These are phyloP conservation scores for Xylaria digitata DNA, from an alignment of 2,329 filamentous ascomycete genomes.

Conservation along the genomic window DNA sequence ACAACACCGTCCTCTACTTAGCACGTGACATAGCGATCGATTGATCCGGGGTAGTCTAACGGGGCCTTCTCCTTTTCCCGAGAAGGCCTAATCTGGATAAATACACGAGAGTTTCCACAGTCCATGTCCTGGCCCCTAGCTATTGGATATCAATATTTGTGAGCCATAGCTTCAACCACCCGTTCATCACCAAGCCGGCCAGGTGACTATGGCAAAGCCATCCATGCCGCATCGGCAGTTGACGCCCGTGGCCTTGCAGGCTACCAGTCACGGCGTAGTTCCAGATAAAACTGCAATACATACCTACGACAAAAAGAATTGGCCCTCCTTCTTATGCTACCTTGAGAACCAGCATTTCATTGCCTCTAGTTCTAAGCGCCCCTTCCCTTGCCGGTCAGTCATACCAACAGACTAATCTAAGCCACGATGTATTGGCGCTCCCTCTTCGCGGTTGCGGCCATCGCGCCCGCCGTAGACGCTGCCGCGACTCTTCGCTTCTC, in stretches of 20 bases:
- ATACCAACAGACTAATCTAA: neutral
- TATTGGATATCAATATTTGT: constrained; percentile 25
- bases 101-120: constrained; percentile 34
- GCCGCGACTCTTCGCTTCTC: constrained; percentile 48
- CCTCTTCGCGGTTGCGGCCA: constrained; percentile 42
- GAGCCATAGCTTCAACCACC: neutral
- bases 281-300: constrained; percentile 29
- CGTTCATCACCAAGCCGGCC: constrained; percentile 20
- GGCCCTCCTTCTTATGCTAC: neutral
- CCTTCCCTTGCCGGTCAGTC: constrained; percentile 21
- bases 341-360: neutral
- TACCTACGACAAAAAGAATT: constrained; percentile 11
- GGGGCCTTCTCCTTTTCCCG: constrained; percentile 32
- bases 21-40: constrained; percentile 26
- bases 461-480: constrained; percentile 41
- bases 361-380: neutral
- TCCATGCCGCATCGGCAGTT: constrained; percentile 35
- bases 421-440: constrained; percentile 44
- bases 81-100: constrained; percentile 37
- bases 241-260: constrained; percentile 24
- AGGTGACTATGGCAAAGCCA: constrained; percentile 24
- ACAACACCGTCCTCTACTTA: neutral
- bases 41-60: constrained; percentile 16
- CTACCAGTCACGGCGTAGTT: neutral
- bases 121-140: constrained; percentile 14